These are phyloP conservation scores for Heliamphora exappendiculata DNA, from an alignment of 148 eudicot genomes.

Conservation along the genomic window DNA sequence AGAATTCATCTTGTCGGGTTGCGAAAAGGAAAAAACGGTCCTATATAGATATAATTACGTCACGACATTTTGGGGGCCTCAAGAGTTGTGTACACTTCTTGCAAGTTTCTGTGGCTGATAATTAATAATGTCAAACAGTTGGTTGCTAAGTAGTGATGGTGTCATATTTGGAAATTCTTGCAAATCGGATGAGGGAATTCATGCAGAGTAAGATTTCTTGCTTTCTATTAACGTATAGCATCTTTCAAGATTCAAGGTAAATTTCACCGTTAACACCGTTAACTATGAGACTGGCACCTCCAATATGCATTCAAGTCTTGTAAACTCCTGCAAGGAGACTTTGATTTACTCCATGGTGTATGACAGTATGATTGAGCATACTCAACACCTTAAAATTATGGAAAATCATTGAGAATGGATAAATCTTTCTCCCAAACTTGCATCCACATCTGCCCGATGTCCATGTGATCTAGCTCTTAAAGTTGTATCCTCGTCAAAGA, in stretches of 20 bases:
- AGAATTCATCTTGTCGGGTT: not conserved
- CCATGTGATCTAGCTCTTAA: not conserved
- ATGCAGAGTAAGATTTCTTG: not conserved
- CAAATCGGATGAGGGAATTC: not conserved
- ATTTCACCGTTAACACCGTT: too few relatives aligned
- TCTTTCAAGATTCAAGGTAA: not conserved
- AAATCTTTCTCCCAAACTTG: too few relatives aligned
- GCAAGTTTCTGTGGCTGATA: not conserved
- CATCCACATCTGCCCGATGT: not conserved
- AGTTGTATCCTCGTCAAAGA: not conserved
- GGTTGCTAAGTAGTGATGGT: not conserved
- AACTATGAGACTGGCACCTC: not conserved
- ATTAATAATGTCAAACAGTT: not conserved
- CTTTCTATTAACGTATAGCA: not conserved
- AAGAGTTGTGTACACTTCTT: not conserved
- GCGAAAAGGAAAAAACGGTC: not conserved
- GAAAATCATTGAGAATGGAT: not conserved
- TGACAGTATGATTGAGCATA: not conserved
- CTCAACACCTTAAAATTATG: not conserved
- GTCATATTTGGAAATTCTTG: not conserved
- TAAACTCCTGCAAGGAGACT: not conserved
- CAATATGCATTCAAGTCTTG: not conserved
- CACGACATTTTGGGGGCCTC: not conserved
- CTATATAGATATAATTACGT: too few relatives aligned
- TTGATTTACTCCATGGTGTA: not conserved